These are phyloP conservation scores for Flaveria floridana DNA, from an alignment of 140 eudicot genomes.

Conservation along the genomic window DNA sequence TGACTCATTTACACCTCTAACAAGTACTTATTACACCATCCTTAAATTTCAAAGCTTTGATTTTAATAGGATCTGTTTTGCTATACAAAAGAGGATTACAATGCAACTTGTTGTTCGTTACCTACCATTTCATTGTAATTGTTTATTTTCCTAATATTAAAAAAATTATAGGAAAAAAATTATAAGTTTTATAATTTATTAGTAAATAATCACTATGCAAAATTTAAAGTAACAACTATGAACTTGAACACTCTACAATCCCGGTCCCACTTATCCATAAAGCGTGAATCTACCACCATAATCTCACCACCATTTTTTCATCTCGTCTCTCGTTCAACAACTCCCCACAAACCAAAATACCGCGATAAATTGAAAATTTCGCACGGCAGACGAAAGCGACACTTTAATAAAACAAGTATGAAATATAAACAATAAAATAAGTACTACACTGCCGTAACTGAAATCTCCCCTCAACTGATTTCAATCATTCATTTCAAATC, in stretches of 20 bases:
- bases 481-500: constrained; percentile 55
- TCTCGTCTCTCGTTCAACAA: not conserved
- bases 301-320: constrained; percentile 20
- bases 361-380: constrained; percentile 17
- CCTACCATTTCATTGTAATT: too few species aligned
- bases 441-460: constrained; percentile 39
- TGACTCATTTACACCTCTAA: too few species aligned
- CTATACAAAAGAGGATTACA: too few species aligned
- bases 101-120: too few species aligned
- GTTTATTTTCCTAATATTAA: too few species aligned
- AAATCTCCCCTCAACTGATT: constrained; percentile 57
- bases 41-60: too few species aligned
- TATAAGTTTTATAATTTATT: too few species aligned
- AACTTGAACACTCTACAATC: not conserved
- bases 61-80: too few species aligned
- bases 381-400: constrained; percentile 27
- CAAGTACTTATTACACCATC: too few species aligned
- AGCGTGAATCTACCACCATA: constrained; percentile 15
- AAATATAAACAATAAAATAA: not conserved
- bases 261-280: constrained; percentile 25
- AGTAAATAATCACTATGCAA: too few species aligned
- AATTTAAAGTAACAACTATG: too few species aligned
- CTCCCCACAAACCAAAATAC: constrained; percentile 1
- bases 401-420: not conserved
- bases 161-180: too few species aligned